Evolutionary conservation across 2,329 filamentous ascomycete species (phyloP).

Genomic region (Aspergillus ruber): DNA sequence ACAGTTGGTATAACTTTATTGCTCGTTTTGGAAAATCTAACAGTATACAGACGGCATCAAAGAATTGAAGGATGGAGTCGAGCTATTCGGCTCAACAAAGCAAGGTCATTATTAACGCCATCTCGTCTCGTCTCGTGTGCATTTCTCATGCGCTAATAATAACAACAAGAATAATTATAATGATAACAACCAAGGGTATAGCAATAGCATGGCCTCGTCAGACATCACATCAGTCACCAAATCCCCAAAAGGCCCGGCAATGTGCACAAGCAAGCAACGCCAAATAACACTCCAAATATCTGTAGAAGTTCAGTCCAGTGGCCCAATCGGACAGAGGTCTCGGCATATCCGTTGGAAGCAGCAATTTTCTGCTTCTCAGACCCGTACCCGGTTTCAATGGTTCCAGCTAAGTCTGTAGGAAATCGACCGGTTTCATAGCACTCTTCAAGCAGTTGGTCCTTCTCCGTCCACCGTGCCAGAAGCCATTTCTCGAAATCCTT

Average conservation of each 20-base stretch:
- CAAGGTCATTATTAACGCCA: background rate
- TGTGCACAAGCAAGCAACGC: constrained; percentile 28
- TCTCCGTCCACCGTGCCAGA: constrained; percentile 80
- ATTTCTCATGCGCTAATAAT: constrained; percentile 6
- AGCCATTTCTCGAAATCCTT: constrained; percentile 80
- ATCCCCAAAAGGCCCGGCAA: constrained; percentile 18
- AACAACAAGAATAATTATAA: background rate
- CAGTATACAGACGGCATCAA: too few species aligned
- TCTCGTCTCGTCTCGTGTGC: constrained; percentile 6
- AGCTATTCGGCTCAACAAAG: background rate
- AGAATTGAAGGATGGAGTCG: background rate
- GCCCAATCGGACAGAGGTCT: constrained; percentile 36
- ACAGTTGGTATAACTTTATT: constrained; percentile 5
- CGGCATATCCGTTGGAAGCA: constrained; percentile 35
- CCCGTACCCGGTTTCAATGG: constrained; percentile 41
- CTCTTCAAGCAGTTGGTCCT: constrained; percentile 80
- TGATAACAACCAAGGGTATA: constrained; percentile 2
- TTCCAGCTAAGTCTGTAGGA: constrained; percentile 58
- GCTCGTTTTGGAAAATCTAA: too few species aligned
- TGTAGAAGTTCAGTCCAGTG: constrained; percentile 40
- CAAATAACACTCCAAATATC: constrained; percentile 37
- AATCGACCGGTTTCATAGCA: constrained; percentile 74
- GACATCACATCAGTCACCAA: constrained; percentile 7
- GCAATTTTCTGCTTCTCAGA: constrained; percentile 23
- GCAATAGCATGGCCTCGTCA: background rate